phyloP scores from a whole-genome alignment of 2,329 filamentous ascomycete species.

The Xylariomycetidae sp. region DNA sequence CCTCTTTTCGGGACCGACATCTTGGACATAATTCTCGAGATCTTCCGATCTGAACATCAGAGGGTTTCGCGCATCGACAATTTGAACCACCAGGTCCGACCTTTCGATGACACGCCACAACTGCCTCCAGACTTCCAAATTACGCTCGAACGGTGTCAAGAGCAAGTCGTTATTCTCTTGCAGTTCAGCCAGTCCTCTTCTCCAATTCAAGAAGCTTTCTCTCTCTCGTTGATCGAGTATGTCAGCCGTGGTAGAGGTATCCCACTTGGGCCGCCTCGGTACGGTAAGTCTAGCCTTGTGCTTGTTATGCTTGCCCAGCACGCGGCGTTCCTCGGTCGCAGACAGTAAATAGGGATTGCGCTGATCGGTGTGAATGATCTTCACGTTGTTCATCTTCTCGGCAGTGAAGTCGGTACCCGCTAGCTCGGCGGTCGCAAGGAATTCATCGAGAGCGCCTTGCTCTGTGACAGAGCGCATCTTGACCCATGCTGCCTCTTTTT shows the following conservation, averaged over 20 bases:
- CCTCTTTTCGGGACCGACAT: constrained; percentile 80
- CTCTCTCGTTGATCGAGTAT: constrained; percentile 77
- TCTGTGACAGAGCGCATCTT: constrained; percentile 99
- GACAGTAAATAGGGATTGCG: constrained; percentile 92
- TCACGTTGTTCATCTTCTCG: constrained; percentile 98
- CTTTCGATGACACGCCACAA: constrained; percentile 97
- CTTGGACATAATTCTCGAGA: constrained; percentile 89
- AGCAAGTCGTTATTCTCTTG: constrained; percentile 92
- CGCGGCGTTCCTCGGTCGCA: constrained; percentile 72
- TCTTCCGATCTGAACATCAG: constrained; percentile 92
- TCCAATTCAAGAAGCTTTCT: constrained; percentile 80
- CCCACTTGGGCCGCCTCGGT: constrained; percentile 84
- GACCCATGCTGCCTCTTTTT: constrained; percentile 90
- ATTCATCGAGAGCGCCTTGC: constrained; percentile 94
- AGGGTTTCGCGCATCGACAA: constrained; percentile 94
- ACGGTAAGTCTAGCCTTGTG: constrained; percentile 80
- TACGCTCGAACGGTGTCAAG: constrained; percentile 97
- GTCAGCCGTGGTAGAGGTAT: constrained; percentile 74
- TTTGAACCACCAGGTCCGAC: constrained; percentile 93
- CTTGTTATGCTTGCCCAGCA: constrained; percentile 75
- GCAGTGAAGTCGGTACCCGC: constrained; percentile 99
- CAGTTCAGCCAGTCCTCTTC: constrained; percentile 83
- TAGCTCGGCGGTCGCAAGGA: constrained; percentile 89
- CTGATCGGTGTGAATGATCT: constrained; percentile 96
- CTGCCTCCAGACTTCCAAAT: constrained; percentile 96